Conservation (phyloP, 805 yeast genomes). For the Ogataea degrootiae region DNA sequence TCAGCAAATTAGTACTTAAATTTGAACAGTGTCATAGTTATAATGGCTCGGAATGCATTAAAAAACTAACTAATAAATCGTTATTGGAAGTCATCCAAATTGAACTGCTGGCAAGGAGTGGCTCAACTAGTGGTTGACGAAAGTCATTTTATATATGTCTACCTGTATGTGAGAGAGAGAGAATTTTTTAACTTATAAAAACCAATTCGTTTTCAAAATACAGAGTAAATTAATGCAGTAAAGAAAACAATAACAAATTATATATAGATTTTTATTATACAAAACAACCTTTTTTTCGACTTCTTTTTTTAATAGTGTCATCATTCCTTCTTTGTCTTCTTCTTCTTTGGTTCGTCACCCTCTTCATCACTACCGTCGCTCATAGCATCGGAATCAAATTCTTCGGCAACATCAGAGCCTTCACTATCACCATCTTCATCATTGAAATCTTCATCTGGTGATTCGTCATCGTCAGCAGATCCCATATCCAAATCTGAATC, state of each 20-base stretch:
- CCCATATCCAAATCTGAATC: conserved; percentile 57
- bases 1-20: conserved; percentile 13
- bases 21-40: conserved; percentile 15
- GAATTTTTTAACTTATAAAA: no score
- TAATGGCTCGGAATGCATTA: conserved; percentile 5
- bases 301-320: neutral
- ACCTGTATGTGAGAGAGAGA: no score
- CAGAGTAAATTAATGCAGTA: neutral
- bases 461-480: conserved; percentile 77
- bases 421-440: conserved; percentile 36
- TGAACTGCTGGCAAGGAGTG: conserved; percentile 12
- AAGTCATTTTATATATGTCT: no score
- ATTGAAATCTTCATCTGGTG: conserved; percentile 83
- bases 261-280: neutral
- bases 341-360: conserved; percentile 24
- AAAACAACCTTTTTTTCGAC: neutral
- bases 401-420: conserved; percentile 68
- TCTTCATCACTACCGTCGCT: conserved; percentile 25
- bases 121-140: no score
- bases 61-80: conserved; percentile 10
- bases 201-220: neutral
- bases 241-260: neutral
- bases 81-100: conserved; percentile 13
- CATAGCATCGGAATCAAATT: conserved; percentile 64
- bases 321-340: conserved; percentile 22